These are phyloP conservation scores for Boletus patriciae DNA, from an alignment of 768 basidiomycete genomes.

Conservation along the genomic window DNA sequence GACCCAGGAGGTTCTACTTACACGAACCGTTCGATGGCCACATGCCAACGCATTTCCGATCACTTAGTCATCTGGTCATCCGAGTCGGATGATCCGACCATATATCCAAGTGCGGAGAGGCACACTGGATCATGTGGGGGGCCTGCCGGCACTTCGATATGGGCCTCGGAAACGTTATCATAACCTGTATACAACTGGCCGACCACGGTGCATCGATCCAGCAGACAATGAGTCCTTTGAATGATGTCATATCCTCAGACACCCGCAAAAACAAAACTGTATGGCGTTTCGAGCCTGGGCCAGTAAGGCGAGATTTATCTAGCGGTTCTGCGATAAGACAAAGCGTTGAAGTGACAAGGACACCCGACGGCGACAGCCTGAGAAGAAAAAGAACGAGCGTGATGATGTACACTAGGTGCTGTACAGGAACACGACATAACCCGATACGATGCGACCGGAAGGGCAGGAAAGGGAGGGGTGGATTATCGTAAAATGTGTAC, in stretches of 20 bases:
- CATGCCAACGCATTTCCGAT: neutral
- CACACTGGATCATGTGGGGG: neutral
- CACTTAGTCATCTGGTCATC: constrained; percentile 1
- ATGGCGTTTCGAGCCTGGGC: no score
- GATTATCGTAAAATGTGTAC: constrained; percentile 16
- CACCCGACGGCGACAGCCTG: neutral
- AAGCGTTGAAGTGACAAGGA: neutral
- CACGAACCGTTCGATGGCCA: neutral
- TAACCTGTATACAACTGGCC: no score
- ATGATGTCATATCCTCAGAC: neutral
- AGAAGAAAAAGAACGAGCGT: neutral
- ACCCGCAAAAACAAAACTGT: neutral
- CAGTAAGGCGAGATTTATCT: neutral
- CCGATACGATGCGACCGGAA: neutral
- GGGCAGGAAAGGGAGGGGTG: neutral
- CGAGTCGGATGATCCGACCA: no score
- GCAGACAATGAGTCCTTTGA: neutral
- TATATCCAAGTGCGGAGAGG: neutral
- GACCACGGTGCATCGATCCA: no score
- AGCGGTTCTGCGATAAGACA: neutral
- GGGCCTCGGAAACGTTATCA: neutral
- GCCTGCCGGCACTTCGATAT: neutral
- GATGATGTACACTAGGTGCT: neutral
- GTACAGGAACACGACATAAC: neutral
- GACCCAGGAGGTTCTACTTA: neutral